A percentile compares a stretch with the other conserved stretches of the same genome.
Conservation (phyloP, 2,329 filamentous ascomycete genomes). For the Paecilomyces variotii region DNA sequence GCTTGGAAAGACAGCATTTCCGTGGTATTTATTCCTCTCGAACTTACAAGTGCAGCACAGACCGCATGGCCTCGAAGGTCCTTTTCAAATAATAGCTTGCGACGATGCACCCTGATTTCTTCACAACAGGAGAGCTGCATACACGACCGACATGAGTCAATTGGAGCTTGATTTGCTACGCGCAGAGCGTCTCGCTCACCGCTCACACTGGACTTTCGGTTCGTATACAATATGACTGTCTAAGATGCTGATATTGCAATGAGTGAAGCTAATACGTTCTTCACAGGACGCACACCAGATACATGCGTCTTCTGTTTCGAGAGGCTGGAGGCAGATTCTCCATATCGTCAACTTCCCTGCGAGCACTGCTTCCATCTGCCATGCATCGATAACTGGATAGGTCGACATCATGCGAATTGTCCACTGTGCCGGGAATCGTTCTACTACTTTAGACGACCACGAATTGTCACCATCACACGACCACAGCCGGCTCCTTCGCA, state of each 20-base stretch:
- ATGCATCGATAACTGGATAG: conserved; percentile 3
- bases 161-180: neutral
- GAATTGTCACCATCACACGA: neutral
- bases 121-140: neutral
- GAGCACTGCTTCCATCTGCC: conserved; percentile 1
- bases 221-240: neutral
- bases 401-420: neutral
- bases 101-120: neutral
- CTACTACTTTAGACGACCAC: conserved; percentile 1
- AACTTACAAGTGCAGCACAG: neutral
- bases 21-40: neutral
- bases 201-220: neutral
- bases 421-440: neutral
- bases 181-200: neutral
- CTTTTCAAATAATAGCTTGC: neutral
- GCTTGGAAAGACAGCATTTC: no score
- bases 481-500: neutral
- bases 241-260: neutral
- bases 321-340: neutral
- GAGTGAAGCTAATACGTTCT: neutral
- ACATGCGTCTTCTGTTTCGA: neutral
- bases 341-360: conserved; percentile 3
- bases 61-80: neutral
- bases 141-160: neutral
- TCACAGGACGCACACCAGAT: neutral